These are phyloP conservation scores for Trichosphaerium sp. DNA, from an alignment of 78 protist species.

Conservation along the genomic window DNA sequence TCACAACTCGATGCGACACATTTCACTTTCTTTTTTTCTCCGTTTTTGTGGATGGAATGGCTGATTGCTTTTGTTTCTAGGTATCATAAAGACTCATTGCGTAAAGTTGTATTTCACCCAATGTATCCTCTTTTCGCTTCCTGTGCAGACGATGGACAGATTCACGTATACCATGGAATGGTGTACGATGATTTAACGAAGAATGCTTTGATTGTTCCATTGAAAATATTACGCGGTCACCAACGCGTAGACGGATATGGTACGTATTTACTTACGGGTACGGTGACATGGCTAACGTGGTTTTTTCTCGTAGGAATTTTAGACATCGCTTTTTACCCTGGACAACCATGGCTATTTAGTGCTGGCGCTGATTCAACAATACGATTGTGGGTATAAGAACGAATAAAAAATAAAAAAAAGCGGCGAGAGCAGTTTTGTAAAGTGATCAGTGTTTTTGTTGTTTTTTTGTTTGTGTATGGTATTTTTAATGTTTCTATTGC, in stretches of 20 bases:
- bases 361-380: constrained; percentile 78
- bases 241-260: constrained; percentile 8
- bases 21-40: too few relatives aligned
- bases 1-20: background rate
- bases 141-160: constrained; percentile 74
- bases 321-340: constrained; percentile 82
- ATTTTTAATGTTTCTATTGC: too few relatives aligned
- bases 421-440: too few relatives aligned
- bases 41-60: background rate
- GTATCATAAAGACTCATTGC: constrained; percentile 79
- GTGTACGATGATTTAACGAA: constrained; percentile 71
- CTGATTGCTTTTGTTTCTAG: constrained; percentile 2
- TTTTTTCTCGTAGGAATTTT: constrained; percentile 60
- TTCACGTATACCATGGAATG: constrained; percentile 83
- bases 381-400: constrained; percentile 25
- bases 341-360: constrained; percentile 93
- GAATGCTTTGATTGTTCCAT: constrained; percentile 91
- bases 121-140: constrained; percentile 88
- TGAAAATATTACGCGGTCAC: constrained; percentile 76
- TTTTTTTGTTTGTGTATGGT: too few relatives aligned
- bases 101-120: constrained; percentile 70
- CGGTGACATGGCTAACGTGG: background rate
- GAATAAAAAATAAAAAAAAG: background rate
- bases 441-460: too few relatives aligned
- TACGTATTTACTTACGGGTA: background rate